A percentile compares a stretch with the other conserved stretches of the same genome.
Evolutionary conservation across 2,329 filamentous ascomycete species (phyloP).

Genomic region (Colletotrichum sp.): DNA sequence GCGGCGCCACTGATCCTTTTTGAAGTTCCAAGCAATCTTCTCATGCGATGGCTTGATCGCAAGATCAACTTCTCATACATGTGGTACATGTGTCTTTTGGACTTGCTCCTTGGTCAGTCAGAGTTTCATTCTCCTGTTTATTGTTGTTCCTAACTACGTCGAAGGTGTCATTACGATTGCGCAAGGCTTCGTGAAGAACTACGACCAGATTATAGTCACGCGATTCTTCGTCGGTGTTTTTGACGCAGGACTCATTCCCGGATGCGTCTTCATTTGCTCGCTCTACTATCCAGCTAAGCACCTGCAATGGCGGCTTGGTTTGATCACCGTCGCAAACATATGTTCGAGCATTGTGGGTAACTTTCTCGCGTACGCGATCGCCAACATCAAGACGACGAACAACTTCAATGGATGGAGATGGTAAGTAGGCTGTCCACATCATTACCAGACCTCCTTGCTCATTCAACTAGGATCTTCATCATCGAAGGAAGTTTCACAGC

Average conservation of each 20-base stretch:
- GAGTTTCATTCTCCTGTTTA: fast-evolving
- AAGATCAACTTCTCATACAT: slow-evolving; percentile 15
- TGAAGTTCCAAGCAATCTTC: slow-evolving; percentile 27
- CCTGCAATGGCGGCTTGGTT: slow-evolving; percentile 26
- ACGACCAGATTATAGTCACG: slow-evolving; percentile 24
- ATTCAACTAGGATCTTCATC: slow-evolving; percentile 35
- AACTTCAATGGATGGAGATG: slow-evolving; percentile 28
- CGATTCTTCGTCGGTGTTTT: slow-evolving; percentile 27
- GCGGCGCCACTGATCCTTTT: slow-evolving; percentile 16
- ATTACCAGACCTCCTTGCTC: background rate
- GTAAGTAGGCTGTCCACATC: background rate
- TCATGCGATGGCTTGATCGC: slow-evolving; percentile 21
- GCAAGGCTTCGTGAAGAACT: slow-evolving; percentile 28
- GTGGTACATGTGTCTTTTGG: slow-evolving; percentile 26
- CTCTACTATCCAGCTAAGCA: slow-evolving; percentile 27
- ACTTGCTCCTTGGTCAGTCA: slow-evolving; percentile 19
- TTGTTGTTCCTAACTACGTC: background rate
- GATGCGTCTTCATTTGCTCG: slow-evolving; percentile 27
- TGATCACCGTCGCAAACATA: slow-evolving; percentile 28
- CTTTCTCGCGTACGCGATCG: slow-evolving; percentile 28
- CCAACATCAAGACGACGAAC: slow-evolving; percentile 25
- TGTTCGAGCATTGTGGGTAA: slow-evolving; percentile 26
- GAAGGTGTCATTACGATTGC: slow-evolving; percentile 28
- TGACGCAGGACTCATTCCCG: slow-evolving; percentile 28
- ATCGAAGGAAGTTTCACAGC: slow-evolving; percentile 34